Evolutionary conservation across 371 early-diverging fungal genomes (phyloP), one percentile per base, ranked within the genome.

Genomic region (Rhizopus arrhizus): DNA sequence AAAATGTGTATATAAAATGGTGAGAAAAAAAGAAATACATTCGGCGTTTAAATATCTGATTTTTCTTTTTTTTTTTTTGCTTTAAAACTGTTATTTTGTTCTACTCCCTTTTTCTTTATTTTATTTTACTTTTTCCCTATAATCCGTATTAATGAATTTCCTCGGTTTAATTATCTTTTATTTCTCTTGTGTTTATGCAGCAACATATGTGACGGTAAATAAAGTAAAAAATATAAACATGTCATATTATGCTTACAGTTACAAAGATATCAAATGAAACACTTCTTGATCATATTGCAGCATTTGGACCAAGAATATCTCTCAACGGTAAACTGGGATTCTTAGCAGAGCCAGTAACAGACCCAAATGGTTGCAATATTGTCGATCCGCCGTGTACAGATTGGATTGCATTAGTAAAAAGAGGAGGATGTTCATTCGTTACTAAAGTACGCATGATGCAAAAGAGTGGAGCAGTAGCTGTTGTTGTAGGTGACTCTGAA

Each of bases 381-480:
- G 70, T 73, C 8, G 62, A 69, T n/a, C 43, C 63, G n/a, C 74
- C 72, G 13, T 56, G 70, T 29, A 59, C 65, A 31, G 70, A 83
- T 48, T 92, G 92, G 92, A 85, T 93, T 11, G 90, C 93, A 11
- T 69, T 95, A 3, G 88, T 95, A 0, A 83, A 87, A 59, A 81
- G 95, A 48, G 95, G 95, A 13, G 80, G 82, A 8, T 95, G 95
- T 67, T 81, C 89, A 3, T 95, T 96, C 69, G 83, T 90, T 46
- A 88, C 91, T 6, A 95, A 95, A 67, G 90, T 95, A 7, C 82
- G 94, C 47, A 82, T 83, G 51, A 92, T 95, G 94, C 94, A 95
- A 72, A 72, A 69, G 11, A 83, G 87, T 41, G 95, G 95, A n/a
- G 94, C 93, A 5, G 72, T 79, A 11, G 95, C 91, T 6, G 95